A percentile compares a stretch with the other conserved stretches of the same genome.
These are phyloP conservation scores for Escovopsis sp. DNA, from an alignment of 2,329 filamentous ascomycete species.

Conservation along the genomic window DNA sequence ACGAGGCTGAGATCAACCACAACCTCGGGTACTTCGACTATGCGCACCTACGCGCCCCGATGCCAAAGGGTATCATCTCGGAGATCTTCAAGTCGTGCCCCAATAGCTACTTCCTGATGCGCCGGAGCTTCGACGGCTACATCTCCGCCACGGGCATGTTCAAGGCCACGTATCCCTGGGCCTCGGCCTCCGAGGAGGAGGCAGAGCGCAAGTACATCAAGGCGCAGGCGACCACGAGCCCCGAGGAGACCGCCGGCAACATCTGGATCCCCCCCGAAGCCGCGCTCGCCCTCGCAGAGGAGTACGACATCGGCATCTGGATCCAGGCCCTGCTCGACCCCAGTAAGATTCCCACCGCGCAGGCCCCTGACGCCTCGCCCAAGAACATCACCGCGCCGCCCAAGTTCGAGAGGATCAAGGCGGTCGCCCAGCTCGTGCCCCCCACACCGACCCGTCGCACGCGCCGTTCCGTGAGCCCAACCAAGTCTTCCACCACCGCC, in stretches of 20 bases:
- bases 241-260: conserved; percentile 89
- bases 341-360: conserved; percentile 52
- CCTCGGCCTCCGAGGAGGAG: conserved; percentile 57
- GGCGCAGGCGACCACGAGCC: conserved; percentile 62
- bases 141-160: conserved; percentile 85
- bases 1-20: conserved; percentile 57
- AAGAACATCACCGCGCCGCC: conserved; percentile 74
- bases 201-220: conserved; percentile 75
- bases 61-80: conserved; percentile 81
- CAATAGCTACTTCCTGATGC: conserved; percentile 94
- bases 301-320: conserved; percentile 79
- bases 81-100: conserved; percentile 86
- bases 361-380: conserved; percentile 49
- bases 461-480: conserved; percentile 43
- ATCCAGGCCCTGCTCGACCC: conserved; percentile 84
- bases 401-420: conserved; percentile 48
- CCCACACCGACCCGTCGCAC: conserved; percentile 33
- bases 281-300: conserved; percentile 70
- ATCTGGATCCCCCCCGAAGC: conserved; percentile 80
- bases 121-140: conserved; percentile 71
- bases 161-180: conserved; percentile 76
- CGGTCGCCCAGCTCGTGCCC: conserved; percentile 29
- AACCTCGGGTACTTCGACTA: conserved; percentile 85
- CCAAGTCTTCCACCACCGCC: conserved; percentile 24
- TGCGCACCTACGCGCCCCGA: conserved; percentile 79